Evolutionary conservation across 306 rosid species (phyloP).

Genomic region (Vicia villosa): DNA sequence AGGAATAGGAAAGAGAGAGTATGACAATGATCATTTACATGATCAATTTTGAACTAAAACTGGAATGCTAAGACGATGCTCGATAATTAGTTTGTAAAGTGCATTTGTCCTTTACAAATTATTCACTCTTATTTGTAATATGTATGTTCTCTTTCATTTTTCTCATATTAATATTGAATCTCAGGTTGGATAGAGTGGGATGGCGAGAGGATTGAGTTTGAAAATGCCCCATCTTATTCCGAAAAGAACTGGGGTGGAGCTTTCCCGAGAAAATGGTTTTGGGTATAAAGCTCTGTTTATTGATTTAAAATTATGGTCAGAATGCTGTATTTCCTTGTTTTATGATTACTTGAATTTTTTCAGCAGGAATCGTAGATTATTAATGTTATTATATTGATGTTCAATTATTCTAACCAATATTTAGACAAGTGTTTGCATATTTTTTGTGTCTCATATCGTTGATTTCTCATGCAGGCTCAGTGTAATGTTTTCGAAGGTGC

Average conservation of each 20-base stretch:
- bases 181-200: constrained; percentile 99
- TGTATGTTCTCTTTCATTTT: constrained; percentile 34
- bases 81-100: too few species aligned
- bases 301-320: constrained; percentile 15
- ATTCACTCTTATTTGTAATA: constrained; percentile 17
- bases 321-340: constrained; percentile 20
- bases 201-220: constrained; percentile 85
- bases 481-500: constrained; percentile 91
- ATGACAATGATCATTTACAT: constrained; percentile 12
- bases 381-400: constrained; percentile 8
- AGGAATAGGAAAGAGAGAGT: background rate
- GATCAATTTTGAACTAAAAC: constrained; percentile 14
- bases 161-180: constrained; percentile 49
- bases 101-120: too few species aligned
- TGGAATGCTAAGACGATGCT: constrained; percentile 8
- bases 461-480: constrained; percentile 65
- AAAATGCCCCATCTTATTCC: constrained; percentile 89
- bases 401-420: constrained; percentile 6
- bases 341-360: constrained; percentile 18
- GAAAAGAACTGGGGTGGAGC: constrained; percentile 99
- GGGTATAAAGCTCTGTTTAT: constrained; percentile 59
- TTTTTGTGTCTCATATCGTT: constrained; percentile 25
- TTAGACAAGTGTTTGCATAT: constrained; percentile 1
- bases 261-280: constrained; percentile 98
- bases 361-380: constrained; percentile 5